Percentiles rank a stretch among this genome's conserved stretches.
These are phyloP conservation scores for Aureobasidium vineae DNA, from an alignment of 2,329 filamentous ascomycete species.

Conservation along the genomic window DNA sequence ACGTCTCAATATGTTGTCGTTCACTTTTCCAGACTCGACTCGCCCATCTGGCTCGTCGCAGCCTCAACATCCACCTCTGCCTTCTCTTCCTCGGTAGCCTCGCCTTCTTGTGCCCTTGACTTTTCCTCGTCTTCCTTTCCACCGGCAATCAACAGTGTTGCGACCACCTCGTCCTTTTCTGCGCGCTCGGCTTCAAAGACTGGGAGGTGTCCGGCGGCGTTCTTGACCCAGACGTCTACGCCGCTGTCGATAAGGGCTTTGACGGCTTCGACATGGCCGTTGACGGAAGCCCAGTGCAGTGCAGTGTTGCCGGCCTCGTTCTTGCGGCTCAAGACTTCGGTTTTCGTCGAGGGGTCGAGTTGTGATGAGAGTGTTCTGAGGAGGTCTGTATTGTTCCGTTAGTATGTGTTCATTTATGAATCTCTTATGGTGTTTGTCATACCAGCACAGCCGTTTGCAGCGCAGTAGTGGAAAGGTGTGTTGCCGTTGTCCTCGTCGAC, in stretches of 20 bases:
- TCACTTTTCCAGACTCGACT: conserved; percentile 22
- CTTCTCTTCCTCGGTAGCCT: conserved; percentile 23
- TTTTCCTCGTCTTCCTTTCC: conserved; percentile 42
- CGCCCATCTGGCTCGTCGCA: conserved; percentile 16
- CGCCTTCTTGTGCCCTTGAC: conserved; percentile 27
- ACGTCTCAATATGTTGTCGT: not conserved
- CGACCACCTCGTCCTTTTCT: conserved; percentile 50
- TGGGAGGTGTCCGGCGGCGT: conserved; percentile 73
- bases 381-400: conserved; percentile 26
- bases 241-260: conserved; percentile 73
- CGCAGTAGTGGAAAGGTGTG: conserved; percentile 81
- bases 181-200: conserved; percentile 53
- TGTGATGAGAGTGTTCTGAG: conserved; percentile 26
- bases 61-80: conserved; percentile 24
- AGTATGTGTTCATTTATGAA: not conserved
- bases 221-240: conserved; percentile 73
- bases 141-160: conserved; percentile 49
- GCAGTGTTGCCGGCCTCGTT: conserved; percentile 88
- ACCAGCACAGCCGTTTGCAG: conserved; percentile 86
- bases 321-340: conserved; percentile 60
- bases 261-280: conserved; percentile 78
- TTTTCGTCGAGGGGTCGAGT: conserved; percentile 28
- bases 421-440: not conserved
- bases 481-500: conserved; percentile 75
- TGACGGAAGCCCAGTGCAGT: conserved; percentile 90